Evolutionary conservation across 2,329 filamentous ascomycete genomes (phyloP).

Genomic region (Neonectria magnoliae): DNA sequence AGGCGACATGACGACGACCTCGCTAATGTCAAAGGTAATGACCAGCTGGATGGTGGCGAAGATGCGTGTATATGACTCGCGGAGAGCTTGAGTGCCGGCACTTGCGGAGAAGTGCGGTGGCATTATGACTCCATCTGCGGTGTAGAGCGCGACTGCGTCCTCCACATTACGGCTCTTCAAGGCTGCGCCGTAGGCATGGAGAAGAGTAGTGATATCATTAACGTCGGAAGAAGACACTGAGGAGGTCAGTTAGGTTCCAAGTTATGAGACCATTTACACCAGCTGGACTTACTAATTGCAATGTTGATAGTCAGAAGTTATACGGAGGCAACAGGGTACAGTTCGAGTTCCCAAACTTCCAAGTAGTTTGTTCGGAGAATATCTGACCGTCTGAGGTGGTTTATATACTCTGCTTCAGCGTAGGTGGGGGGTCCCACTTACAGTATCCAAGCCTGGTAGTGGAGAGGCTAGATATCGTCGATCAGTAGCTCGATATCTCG

Average conservation of each 20-base stretch:
- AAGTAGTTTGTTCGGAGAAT: not conserved
- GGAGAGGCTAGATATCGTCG: not conserved
- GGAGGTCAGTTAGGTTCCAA: not conserved
- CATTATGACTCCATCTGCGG: slow-evolving; percentile 38
- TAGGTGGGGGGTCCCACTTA: not conserved
- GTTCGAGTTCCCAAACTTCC: not conserved
- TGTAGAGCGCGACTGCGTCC: slow-evolving; percentile 31
- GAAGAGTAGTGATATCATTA: slow-evolving; percentile 5
- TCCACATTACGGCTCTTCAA: slow-evolving; percentile 31
- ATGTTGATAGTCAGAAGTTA: not conserved
- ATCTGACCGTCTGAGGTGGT: not conserved
- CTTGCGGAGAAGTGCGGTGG: slow-evolving; percentile 35
- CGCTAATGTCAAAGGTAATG: slow-evolving; percentile 28
- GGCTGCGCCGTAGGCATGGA: slow-evolving; percentile 29
- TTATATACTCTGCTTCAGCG: not conserved
- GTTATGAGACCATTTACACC: no score
- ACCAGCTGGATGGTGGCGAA: slow-evolving; percentile 28
- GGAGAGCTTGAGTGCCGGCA: slow-evolving; percentile 25
- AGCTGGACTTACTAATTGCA: not conserved
- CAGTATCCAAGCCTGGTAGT: not conserved
- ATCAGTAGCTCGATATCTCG: not conserved
- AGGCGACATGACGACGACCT: slow-evolving; percentile 31
- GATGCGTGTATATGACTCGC: slow-evolving; percentile 33
- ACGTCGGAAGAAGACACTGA: slow-evolving; percentile 10
- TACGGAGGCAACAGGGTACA: not conserved